A percentile compares a stretch with the other conserved stretches of the same genome.
phyloP scores from a whole-genome alignment of 1,139 yeast species.

The Tardiomyces depauwii region DNA sequence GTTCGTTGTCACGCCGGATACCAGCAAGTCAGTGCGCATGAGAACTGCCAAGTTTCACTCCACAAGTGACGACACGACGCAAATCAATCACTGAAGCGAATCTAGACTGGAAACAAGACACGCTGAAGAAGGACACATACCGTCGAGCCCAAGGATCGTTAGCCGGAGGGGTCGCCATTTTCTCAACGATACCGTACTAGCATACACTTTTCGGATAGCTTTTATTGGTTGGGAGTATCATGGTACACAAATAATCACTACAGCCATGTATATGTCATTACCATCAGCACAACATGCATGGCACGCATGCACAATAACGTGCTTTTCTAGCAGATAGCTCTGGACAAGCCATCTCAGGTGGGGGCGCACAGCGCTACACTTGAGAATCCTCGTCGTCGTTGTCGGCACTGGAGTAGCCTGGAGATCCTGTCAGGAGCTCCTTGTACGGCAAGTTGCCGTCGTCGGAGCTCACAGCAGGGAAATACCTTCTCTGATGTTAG shows the following conservation, averaged over 20 bases:
- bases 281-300: too few species aligned
- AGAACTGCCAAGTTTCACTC: too few species aligned
- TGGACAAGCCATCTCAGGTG: too few species aligned
- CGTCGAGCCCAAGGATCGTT: slow-evolving; percentile 40
- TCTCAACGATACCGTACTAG: not conserved
- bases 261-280: too few species aligned
- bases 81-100: too few species aligned
- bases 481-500: not conserved
- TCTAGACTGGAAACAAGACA: too few species aligned
- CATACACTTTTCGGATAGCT: slow-evolving; percentile 1
- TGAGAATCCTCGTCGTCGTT: not conserved
- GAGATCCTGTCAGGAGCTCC: not conserved
- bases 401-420: not conserved
- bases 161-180: slow-evolving; percentile 17
- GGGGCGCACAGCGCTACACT: too few species aligned
- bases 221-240: slow-evolving; percentile 1
- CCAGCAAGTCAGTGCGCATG: too few species aligned
- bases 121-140: slow-evolving; percentile 26
- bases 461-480: not conserved
- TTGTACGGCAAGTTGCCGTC: not conserved
- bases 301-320: too few species aligned
- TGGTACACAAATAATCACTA: not conserved
- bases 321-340: too few species aligned
- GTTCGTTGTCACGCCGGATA: too few species aligned
- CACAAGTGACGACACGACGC: too few species aligned